Conservation (phyloP, 1,139 yeast species). For the Pichia norvegensis region DNA sequence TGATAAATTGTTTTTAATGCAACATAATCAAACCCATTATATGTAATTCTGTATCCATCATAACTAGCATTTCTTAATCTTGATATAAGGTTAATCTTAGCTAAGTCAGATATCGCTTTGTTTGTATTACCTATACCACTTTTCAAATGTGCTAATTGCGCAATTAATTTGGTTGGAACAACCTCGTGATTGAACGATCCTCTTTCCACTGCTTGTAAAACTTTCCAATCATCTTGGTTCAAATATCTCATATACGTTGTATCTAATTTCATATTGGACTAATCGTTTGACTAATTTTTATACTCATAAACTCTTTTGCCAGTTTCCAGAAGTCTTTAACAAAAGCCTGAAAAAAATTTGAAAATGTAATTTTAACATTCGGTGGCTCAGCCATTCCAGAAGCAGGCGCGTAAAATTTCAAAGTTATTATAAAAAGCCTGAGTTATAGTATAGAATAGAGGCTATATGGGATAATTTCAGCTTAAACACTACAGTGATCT, state of each 20-base stretch:
- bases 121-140: conserved; percentile 66
- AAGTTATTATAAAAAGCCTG: too few relatives aligned
- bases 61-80: conserved; percentile 77
- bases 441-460: too few relatives aligned
- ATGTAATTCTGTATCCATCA: conserved; percentile 88
- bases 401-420: too few relatives aligned
- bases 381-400: not conserved
- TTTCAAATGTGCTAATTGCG: conserved; percentile 68
- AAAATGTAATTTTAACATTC: not conserved
- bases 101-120: conserved; percentile 74
- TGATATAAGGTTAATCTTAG: conserved; percentile 73
- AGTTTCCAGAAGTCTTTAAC: too few relatives aligned
- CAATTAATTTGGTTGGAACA: conserved; percentile 83
- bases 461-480: too few relatives aligned
- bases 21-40: conserved; percentile 83
- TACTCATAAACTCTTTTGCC: too few relatives aligned
- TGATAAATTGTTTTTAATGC: conserved; percentile 79
- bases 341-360: not conserved
- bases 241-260: conserved; percentile 89
- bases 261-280: conserved; percentile 67
- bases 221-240: conserved; percentile 83
- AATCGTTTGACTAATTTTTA: too few relatives aligned
- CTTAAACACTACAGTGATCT: too few relatives aligned
- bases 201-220: conserved; percentile 79
- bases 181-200: conserved; percentile 92